Conservation (phyloP, 495 filamentous ascomycete genomes). For the Friedmanniomyces simplex region DNA sequence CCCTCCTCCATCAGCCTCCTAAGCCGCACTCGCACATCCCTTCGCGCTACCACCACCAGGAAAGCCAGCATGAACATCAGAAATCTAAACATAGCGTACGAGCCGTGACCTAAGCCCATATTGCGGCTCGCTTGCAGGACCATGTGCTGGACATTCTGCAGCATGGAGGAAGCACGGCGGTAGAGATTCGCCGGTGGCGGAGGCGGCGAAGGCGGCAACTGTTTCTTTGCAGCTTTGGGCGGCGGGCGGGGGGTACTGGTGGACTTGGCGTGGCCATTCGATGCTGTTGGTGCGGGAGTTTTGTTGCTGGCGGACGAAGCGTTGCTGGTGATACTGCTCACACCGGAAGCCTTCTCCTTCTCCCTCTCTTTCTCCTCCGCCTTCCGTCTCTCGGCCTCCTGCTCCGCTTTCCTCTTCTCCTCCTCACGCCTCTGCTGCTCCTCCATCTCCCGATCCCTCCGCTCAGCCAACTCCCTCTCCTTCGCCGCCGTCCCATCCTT, state of each 20-base stretch:
- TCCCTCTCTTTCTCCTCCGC: constrained; percentile 37
- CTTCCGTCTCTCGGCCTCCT: constrained; percentile 50
- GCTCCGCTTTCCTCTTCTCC: constrained; percentile 44
- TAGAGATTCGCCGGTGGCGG: constrained; percentile 10
- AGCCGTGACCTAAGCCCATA: constrained; percentile 38
- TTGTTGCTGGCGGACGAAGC: background rate
- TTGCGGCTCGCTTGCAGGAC: constrained; percentile 43
- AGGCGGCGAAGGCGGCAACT: constrained; percentile 27
- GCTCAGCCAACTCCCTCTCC: constrained; percentile 48
- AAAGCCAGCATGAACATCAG: constrained; percentile 77
- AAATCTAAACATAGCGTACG: constrained; percentile 60
- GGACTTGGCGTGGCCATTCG: constrained; percentile 1
- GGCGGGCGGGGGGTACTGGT: background rate
- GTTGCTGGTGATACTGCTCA: constrained; percentile 1
- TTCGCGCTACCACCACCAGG: constrained; percentile 62
- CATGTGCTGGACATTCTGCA: constrained; percentile 11
- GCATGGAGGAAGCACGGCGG: constrained; percentile 13
- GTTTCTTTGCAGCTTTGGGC: constrained; percentile 26
- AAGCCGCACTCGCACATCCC: constrained; percentile 64
- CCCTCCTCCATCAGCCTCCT: constrained; percentile 52
- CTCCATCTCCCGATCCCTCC: constrained; percentile 54
- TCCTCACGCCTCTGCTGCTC: constrained; percentile 50
- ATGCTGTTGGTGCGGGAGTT: background rate
- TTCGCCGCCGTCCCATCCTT: constrained; percentile 62
- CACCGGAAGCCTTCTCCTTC: constrained; percentile 2